A percentile compares a stretch with the other conserved stretches of the same genome.
Conservation (phyloP, 306 rosid species). For the Biancaea sappan region DNA sequence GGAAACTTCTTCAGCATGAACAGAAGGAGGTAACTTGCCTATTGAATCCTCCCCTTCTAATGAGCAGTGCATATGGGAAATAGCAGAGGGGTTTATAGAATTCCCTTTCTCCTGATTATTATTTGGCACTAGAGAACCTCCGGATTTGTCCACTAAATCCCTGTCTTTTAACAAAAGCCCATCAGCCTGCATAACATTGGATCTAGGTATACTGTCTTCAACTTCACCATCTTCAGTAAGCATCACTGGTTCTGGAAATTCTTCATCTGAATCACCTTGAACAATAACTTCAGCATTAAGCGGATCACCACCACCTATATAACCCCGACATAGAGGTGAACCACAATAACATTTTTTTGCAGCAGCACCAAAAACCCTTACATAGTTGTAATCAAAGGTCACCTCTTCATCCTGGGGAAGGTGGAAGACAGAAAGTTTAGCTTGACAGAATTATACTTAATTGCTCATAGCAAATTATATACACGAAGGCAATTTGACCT, state of each 20-base stretch:
- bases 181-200: slow-evolving; percentile 38
- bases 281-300: slow-evolving; percentile 64
- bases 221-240: slow-evolving; percentile 53
- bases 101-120: slow-evolving; percentile 53
- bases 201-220: slow-evolving; percentile 35
- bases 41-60: slow-evolving; percentile 49
- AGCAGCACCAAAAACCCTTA: slow-evolving; percentile 99
- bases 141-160: slow-evolving; percentile 42
- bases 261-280: slow-evolving; percentile 97
- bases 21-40: slow-evolving; percentile 44
- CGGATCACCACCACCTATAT: slow-evolving; percentile 90
- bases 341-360: slow-evolving; percentile 96
- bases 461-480: slow-evolving; percentile 32
- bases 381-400: slow-evolving; percentile 99
- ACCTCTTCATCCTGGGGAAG: slow-evolving; percentile 91
- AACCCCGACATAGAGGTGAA: slow-evolving; percentile 82
- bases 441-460: slow-evolving; percentile 11
- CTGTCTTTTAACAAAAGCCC: slow-evolving; percentile 41
- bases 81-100: slow-evolving; percentile 43
- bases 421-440: slow-evolving; percentile 31
- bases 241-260: slow-evolving; percentile 83
- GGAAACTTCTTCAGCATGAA: slow-evolving; percentile 50
- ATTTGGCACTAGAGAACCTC: slow-evolving; percentile 33
- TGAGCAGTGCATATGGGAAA: slow-evolving; percentile 49
- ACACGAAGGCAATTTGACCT: slow-evolving; percentile 27